A percentile compares a stretch with the other conserved stretches of the same genome.
phyloP scores from a whole-genome alignment of 768 basidiomycete genomes.

The Trametes meyenii region DNA sequence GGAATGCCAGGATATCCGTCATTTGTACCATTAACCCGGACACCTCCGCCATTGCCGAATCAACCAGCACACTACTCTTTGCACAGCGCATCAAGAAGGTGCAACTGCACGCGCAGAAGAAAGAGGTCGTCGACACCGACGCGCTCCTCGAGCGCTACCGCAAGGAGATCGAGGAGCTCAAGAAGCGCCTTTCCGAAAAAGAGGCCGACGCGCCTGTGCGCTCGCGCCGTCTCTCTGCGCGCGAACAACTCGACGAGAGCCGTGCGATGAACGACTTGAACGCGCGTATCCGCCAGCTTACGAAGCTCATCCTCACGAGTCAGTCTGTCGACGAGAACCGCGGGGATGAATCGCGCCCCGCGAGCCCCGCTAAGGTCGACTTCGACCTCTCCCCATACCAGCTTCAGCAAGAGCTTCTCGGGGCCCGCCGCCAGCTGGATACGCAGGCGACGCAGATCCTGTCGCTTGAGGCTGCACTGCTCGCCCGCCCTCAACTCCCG shows the following conservation, averaged over 20 bases:
- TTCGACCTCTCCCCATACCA: conserved; percentile 90
- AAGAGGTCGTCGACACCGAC: conserved; percentile 91
- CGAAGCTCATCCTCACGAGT: conserved; percentile 84
- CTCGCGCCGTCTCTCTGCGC: conserved; percentile 47
- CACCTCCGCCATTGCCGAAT: conserved; percentile 74
- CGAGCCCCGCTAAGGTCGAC: conserved; percentile 86
- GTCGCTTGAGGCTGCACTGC: conserved; percentile 77
- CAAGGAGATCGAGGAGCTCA: conserved; percentile 92
- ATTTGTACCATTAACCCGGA: conserved; percentile 96
- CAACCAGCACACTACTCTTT: conserved; percentile 86
- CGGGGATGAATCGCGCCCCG: conserved; percentile 73
- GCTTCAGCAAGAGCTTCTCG: conserved; percentile 88
- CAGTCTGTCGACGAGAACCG: conserved; percentile 74
- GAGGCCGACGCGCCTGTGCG: conserved; percentile 61
- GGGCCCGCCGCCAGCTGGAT: conserved; percentile 75
- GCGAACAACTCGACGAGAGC: conserved; percentile 80
- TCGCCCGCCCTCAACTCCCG: conserved; percentile 68
- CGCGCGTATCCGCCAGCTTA: conserved; percentile 76
- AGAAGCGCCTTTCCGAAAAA: conserved; percentile 66
- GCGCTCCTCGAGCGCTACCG: conserved; percentile 93
- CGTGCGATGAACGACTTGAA: conserved; percentile 86
- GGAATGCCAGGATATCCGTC: conserved; percentile 94
- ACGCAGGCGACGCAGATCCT: conserved; percentile 83
- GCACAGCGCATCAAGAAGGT: conserved; percentile 92
- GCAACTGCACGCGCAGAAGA: conserved; percentile 86